Evolutionary conservation across 345 rosid species (phyloP).

Genomic region (Garcia nutans): DNA sequence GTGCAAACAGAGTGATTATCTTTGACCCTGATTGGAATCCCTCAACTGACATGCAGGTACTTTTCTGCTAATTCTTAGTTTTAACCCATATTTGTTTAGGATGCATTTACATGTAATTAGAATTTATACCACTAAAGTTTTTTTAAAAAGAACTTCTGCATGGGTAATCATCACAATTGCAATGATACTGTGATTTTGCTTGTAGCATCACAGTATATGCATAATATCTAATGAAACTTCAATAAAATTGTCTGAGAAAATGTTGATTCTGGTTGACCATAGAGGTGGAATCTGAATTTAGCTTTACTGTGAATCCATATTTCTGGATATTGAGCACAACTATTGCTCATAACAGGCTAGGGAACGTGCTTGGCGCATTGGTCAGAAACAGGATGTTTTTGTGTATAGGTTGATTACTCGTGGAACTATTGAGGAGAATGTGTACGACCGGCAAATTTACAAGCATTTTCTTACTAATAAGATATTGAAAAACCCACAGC

Average conservation of each 20-base stretch:
- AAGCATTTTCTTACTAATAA: slow-evolving; percentile 95
- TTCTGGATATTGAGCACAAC: background rate
- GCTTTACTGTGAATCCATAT: slow-evolving; percentile 2
- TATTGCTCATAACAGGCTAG: slow-evolving; percentile 63
- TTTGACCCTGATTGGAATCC: slow-evolving; percentile 99
- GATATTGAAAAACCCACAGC: slow-evolving; percentile 93
- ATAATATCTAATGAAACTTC: background rate
- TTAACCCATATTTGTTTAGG: slow-evolving; percentile 10
- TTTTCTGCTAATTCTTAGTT: background rate
- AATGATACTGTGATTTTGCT: background rate
- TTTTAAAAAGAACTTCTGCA: background rate
- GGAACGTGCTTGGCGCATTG: slow-evolving; percentile 99
- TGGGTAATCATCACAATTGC: background rate
- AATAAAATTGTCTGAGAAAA: background rate
- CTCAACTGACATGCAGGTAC: slow-evolving; percentile 94
- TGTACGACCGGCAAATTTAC: slow-evolving; percentile 92
- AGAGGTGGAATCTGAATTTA: background rate
- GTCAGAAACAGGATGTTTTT: slow-evolving; percentile 88
- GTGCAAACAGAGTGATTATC: slow-evolving; percentile 93
- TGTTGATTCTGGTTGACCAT: background rate
- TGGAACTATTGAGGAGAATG: slow-evolving; percentile 97
- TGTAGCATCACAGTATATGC: background rate
- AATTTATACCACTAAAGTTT: no score
- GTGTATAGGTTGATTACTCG: slow-evolving; percentile 88
- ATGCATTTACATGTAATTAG: slow-evolving; percentile 2